A percentile compares a stretch with the other conserved stretches of the same genome.
Conservation (phyloP, 2,329 filamentous ascomycete species). For the Paraphoma sp. region DNA sequence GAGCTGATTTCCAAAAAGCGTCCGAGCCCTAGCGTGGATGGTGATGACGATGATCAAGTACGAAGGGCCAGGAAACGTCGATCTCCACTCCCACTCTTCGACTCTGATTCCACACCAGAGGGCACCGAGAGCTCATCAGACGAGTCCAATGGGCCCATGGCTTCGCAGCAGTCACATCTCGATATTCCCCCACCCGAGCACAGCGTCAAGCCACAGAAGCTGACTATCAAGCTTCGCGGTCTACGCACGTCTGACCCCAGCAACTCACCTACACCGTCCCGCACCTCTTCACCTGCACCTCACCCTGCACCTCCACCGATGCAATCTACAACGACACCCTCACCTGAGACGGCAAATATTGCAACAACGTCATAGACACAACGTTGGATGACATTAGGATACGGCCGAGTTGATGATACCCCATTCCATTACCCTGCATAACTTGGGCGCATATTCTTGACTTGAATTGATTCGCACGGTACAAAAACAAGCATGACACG, state of each 20-base stretch:
- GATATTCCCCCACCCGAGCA: conserved; percentile 25
- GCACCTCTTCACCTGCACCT: conserved; percentile 23
- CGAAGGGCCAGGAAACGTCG: conserved; percentile 61
- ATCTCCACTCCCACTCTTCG: conserved; percentile 54
- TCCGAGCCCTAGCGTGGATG: conserved; percentile 60
- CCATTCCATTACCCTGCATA: conserved; percentile 27
- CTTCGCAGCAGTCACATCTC: conserved; percentile 33
- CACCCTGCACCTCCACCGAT: conserved; percentile 6
- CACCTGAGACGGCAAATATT: conserved; percentile 11
- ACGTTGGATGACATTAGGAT: conserved; percentile 9
- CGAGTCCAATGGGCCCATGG: conserved; percentile 37
- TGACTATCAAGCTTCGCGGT: conserved; percentile 43
- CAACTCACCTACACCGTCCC: conserved; percentile 22
- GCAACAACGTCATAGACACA: conserved; percentile 12
- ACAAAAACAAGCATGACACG: conserved; percentile 36
- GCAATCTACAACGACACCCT: conserved; percentile 1
- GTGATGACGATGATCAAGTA: conserved; percentile 57
- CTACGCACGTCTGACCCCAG: conserved; percentile 33
- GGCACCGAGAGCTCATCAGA: conserved; percentile 45
- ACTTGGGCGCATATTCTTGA: conserved; percentile 30
- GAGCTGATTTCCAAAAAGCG: conserved; percentile 48
- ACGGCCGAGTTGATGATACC: conserved; percentile 27
- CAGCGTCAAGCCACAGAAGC: conserved; percentile 32
- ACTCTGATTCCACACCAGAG: conserved; percentile 48
- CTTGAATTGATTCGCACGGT: conserved; percentile 37